phyloP scores from a whole-genome alignment of 176 grass and related monocot genomes.

The Oryza glaberrima region DNA sequence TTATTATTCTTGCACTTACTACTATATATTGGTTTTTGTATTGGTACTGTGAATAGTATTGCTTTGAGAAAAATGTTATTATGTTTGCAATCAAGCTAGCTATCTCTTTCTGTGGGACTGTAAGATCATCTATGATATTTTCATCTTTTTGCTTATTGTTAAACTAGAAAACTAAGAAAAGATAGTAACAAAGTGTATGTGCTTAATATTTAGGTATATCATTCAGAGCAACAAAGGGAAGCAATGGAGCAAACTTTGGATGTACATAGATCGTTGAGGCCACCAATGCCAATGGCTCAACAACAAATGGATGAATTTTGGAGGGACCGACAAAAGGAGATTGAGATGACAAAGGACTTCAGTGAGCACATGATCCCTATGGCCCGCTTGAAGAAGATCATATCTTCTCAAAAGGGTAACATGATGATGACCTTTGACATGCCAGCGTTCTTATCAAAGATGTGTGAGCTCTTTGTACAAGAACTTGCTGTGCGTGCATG shows the following conservation, averaged over 20 bases:
- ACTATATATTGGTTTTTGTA: not conserved
- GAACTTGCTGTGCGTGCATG: not conserved
- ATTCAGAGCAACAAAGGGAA: not conserved
- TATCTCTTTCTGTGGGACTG: not conserved
- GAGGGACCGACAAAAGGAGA: not conserved
- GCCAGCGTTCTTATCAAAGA: not conserved
- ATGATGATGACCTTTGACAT: conserved; percentile 5
- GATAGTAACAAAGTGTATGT: not conserved
- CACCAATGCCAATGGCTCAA: not conserved
- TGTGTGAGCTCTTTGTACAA: not conserved
- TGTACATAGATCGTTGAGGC: not conserved
- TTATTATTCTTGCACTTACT: not conserved
- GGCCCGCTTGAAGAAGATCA: not conserved
- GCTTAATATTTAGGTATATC: not conserved
- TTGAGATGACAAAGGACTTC: not conserved
- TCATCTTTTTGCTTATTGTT: not conserved
- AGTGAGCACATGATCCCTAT: not conserved
- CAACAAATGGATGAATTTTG: not conserved
- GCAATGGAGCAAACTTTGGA: not conserved
- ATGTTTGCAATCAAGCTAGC: not conserved
- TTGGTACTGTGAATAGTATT: not conserved
- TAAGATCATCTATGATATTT: not conserved
- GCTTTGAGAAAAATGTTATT: not conserved
- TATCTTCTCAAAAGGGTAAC: not conserved
- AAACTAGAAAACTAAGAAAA: not conserved